Percentiles rank a stretch among this genome's conserved stretches.
phyloP scores from a whole-genome alignment of 768 basidiomycete species.

The Kwoniella heveanensis region DNA sequence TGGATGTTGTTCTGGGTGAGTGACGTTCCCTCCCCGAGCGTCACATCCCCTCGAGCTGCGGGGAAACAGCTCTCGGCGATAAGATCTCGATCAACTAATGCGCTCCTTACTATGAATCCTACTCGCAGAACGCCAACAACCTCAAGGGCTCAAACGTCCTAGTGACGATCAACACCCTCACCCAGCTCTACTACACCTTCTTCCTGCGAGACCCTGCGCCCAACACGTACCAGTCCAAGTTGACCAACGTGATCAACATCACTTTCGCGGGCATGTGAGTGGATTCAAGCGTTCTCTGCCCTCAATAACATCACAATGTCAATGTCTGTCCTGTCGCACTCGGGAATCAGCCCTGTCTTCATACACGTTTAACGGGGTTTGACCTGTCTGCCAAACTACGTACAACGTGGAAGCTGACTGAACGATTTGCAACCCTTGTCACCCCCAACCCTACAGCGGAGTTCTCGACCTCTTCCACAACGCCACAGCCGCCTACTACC shows the following conservation, averaged over 20 bases:
- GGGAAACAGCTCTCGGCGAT: no score
- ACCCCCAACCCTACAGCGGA: no score
- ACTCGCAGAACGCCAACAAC: constrained; percentile 42
- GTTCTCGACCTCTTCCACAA: constrained; percentile 53
- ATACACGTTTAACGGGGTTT: no score
- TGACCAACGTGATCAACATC: constrained; percentile 48
- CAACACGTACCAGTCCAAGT: constrained; percentile 42
- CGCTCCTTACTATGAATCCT: not conserved
- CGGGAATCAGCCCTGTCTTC: not conserved
- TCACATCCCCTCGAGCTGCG: no score
- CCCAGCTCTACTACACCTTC: constrained; percentile 49
- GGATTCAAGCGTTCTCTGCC: no score
- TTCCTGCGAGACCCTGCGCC: constrained; percentile 33
- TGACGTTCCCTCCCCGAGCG: no score
- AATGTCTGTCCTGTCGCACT: not conserved
- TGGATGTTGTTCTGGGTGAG: constrained; percentile 54
- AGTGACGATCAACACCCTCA: constrained; percentile 51
- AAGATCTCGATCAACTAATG: not conserved
- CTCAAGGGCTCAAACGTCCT: constrained; percentile 47
- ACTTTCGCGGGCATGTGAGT: constrained; percentile 53
- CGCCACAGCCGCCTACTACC: constrained; percentile 44
- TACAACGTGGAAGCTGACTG: no score
- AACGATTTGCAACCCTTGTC: no score
- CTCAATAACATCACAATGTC: no score
- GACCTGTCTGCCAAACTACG: no score